Base-by-base conservation (phyloP, 192 early-diverging fungal genomes). In the Entophlyctis luteolus region DNA sequence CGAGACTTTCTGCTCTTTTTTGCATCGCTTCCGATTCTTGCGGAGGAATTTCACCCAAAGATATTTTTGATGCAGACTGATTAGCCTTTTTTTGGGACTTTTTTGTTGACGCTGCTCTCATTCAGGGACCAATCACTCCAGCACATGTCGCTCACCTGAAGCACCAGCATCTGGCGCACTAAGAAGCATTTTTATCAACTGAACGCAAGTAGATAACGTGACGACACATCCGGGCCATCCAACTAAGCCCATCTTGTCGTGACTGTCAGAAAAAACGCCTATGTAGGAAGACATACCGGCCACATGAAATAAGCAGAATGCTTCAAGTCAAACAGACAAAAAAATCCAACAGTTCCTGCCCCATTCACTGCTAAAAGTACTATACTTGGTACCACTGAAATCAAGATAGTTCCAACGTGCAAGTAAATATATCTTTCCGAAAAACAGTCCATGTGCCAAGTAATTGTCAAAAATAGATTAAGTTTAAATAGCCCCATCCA, bases 401-500 rank as follows among this genome's bases (percentile, higher is more conserved):
- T 18, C 2, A 60, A 8, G 38, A 60, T 1, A 8, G 8, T 23
- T 16, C 16, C 35, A 6, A 46, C 20, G 12, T 60, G 59, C 2
- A 60, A n/a, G 14, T 16, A 6, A n/a, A 46, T n/a, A 35, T 60
- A 60, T n/a, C 27, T 18, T 5, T 60, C 39, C 16, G 35, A 12
- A 16, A 60, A 46, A 14, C 12, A 60, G 59, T 60, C 39, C 20
- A 46, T 60, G 35, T 32, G 35, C 37, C 35, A 46, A 4, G 46
- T 42, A 46, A 60, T 38, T 10, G 12, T 60, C n/a, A 60, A 6
- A 35, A 36, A 22, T 16, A 60, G 27, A 29, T 39, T 46, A 25
- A 60, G 1, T 42, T 46, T 60, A 35, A 48, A 63, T 20, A 49
- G 16, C 18, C n/a, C 16, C n/a, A 60, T 5, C 59, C 59, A 60